phyloP scores from a whole-genome alignment of 352 stramenopile genomes.

The Elongisporangium anandrum region DNA sequence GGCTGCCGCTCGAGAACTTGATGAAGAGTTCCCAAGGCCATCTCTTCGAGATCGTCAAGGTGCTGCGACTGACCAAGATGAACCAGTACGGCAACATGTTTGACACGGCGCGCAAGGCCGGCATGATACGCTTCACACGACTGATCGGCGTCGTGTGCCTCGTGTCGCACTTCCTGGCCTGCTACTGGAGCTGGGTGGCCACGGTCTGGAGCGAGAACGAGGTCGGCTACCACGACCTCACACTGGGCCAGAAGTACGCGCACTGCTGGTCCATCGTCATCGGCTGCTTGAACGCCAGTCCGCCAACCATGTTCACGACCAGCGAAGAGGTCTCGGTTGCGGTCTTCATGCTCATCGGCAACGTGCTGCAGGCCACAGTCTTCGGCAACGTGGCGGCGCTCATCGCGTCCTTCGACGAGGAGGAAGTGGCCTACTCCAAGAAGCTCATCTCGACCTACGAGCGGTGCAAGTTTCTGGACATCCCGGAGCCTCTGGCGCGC shows the following conservation, averaged over 20 bases:
- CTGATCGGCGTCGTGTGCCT: constrained; percentile 51
- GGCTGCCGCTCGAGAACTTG: constrained; percentile 60
- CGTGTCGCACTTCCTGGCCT: constrained; percentile 48
- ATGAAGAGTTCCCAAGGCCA: constrained; percentile 24
- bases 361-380: constrained; percentile 62
- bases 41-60: constrained; percentile 58
- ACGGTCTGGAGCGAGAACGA: constrained; percentile 39
- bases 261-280: constrained; percentile 53
- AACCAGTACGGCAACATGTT: constrained; percentile 48
- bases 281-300: constrained; percentile 59
- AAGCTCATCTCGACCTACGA: constrained; percentile 65
- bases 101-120: constrained; percentile 62
- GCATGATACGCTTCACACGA: constrained; percentile 46
- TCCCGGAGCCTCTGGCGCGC: constrained; percentile 38
- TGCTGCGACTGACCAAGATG: constrained; percentile 67
- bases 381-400: constrained; percentile 61
- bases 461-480: constrained; percentile 59
- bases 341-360: constrained; percentile 69
- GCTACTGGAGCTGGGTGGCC: constrained; percentile 62
- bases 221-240: constrained; percentile 14
- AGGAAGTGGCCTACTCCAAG: constrained; percentile 63
- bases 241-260: constrained; percentile 33
- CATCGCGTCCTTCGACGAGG: constrained; percentile 67
- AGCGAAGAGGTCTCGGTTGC: constrained; percentile 52
- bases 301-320: constrained; percentile 43